These are phyloP conservation scores for Pseudogymnoascus sp. DNA, from an alignment of 2,329 filamentous ascomycete genomes.

Conservation along the genomic window DNA sequence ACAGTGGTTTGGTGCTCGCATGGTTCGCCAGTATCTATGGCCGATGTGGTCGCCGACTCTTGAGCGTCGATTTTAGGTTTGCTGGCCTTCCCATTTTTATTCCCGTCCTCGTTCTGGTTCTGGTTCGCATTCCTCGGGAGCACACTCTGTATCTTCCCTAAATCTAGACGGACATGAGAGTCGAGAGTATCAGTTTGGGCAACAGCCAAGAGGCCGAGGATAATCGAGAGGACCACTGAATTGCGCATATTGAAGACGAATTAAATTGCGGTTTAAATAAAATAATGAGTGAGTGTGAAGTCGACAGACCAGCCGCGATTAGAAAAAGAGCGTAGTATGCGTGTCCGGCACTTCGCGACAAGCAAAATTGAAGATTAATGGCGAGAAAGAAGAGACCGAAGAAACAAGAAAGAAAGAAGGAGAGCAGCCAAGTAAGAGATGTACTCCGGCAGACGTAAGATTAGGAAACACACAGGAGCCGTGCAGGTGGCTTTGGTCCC, in stretches of 20 bases:
- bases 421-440: background rate
- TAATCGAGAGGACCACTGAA: background rate
- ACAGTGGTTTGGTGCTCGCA: background rate
- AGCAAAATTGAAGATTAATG: background rate
- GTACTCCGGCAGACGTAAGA: background rate
- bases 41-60: background rate
- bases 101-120: background rate
- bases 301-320: conserved; percentile 7
- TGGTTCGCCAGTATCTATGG: background rate
- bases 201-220: background rate
- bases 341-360: background rate
- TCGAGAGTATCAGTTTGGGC: background rate
- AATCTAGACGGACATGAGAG: background rate
- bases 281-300: background rate
- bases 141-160: background rate
- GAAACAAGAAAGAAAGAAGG: conserved; percentile 7
- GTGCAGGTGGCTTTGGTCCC: background rate
- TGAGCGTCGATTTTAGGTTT: background rate
- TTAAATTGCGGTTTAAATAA: background rate
- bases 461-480: conserved; percentile 4
- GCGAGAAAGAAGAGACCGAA: background rate
- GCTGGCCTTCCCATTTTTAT: background rate
- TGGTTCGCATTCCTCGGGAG: background rate
- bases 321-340: conserved; percentile 1
- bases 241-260: background rate